Base-by-base conservation (phyloP, 2,329 filamentous ascomycete genomes). In the Aureobasidium lini region DNA sequence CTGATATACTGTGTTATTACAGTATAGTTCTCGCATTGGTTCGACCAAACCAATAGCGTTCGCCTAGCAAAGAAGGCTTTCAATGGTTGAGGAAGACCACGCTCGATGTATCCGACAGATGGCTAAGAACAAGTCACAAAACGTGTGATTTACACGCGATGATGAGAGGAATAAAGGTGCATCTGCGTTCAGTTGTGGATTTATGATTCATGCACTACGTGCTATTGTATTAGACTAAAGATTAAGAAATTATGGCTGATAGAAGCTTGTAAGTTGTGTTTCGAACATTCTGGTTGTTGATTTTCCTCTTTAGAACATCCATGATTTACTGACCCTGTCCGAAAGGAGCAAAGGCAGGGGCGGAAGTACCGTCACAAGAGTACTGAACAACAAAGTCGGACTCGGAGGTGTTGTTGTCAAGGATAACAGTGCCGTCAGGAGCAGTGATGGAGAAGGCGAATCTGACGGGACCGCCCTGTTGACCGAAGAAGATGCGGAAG, bases 401-500 rank as follows among this genome's bases (percentile, higher is more conserved):
- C 37, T 54, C 18, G 3, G 28, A 3, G 32, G 59, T 60, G 50
- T 54, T 60, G 48, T 7, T 46, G 42, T 39, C 48, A 4, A 60
- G 42, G 32, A 60, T 60, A 9, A 40, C n/a, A 13, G 40, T 46
- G 15, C 59, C 59, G 34, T 60, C 59, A 28, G 59, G 59, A 16
- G 39, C 50, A 5, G 10, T 39, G 34, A 60, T 56, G 10, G 48
- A 46, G 18, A 60, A 56, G 8, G 42, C 3, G 6, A 58, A 58
- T 7, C 3, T 32, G 37, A 42, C 56, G 4, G 56, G 56, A 2
- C 56, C 56, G 4, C 34, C 32, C 13, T 48, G 40, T 34, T 60
- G 59, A 7, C 48, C 49, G 15, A 54, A 60, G 31, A 60, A 29
- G 31, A 60, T 60, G 11, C 59, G 42, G 59, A 57, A 54, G 6